phyloP scores from a whole-genome alignment of 164 flowering plant genomes.

The Annona cherimola region DNA sequence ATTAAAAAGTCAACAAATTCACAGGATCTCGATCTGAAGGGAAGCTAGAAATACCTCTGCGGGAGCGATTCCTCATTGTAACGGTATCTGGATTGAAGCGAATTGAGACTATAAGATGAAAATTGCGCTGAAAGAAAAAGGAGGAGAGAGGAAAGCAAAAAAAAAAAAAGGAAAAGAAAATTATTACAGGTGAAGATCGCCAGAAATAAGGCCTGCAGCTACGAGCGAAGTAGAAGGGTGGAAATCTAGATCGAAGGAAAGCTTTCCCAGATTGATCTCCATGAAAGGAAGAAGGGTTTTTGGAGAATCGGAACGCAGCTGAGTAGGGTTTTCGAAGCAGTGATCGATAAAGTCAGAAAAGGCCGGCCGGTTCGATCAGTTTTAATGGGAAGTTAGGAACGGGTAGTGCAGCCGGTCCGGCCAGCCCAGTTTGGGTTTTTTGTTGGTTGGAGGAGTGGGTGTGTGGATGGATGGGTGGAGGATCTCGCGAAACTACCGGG shows the following conservation, averaged over 20 bases:
- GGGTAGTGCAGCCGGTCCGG: too few species aligned
- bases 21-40: not conserved
- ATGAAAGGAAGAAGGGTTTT: constrained; percentile 16
- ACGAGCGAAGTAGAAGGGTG: constrained; percentile 68
- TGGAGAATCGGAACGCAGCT: not conserved
- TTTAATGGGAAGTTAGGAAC: too few species aligned
- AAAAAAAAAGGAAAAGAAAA: not conserved
- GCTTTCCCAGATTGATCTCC: constrained; percentile 60
- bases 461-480: too few species aligned
- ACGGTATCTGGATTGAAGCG: constrained; percentile 41
- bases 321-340: not conserved
- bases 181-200: constrained; percentile 59
- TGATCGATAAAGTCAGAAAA: not conserved
- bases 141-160: not conserved
- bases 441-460: too few species aligned
- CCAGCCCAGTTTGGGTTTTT: too few species aligned
- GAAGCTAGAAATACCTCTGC: constrained; percentile 36
- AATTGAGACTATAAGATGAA: not conserved
- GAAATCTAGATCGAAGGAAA: constrained; percentile 78
- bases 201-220: constrained; percentile 64
- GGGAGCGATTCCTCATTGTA: constrained; percentile 46
- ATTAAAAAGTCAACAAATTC: not conserved
- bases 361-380: too few species aligned
- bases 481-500: too few species aligned
- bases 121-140: not conserved